A percentile compares a stretch with the other conserved stretches of the same genome.
Conservation (phyloP, 306 rosid species). For the Alnus glutinosa region DNA sequence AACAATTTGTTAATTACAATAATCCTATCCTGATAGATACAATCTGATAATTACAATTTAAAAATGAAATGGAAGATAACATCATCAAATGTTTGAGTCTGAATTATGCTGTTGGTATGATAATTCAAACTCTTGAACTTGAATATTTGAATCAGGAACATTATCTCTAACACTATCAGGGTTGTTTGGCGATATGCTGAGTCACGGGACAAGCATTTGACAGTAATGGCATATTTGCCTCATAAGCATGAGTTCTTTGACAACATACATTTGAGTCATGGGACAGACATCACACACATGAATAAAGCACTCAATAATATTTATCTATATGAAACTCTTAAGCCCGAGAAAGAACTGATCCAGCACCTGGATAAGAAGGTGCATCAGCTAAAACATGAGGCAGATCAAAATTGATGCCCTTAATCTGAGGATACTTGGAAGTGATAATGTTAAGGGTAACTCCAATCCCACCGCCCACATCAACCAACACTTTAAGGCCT, state of each 20-base stretch:
- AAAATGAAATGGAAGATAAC: too few relatives aligned
- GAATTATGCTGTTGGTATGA: too few relatives aligned
- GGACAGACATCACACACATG: not conserved
- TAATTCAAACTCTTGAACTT: too few relatives aligned
- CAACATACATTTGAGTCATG: not conserved
- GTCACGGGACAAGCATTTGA: constrained; percentile 2
- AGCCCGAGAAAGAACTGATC: not conserved
- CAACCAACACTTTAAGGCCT: constrained; percentile 23
- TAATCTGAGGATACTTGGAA: constrained; percentile 9
- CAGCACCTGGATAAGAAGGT: constrained; percentile 25
- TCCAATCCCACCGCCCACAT: constrained; percentile 31
- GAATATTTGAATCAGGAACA: too few relatives aligned
- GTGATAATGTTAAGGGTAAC: constrained; percentile 27
- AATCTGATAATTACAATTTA: too few relatives aligned
- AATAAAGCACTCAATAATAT: not conserved
- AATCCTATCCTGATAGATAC: too few relatives aligned
- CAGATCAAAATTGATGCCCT: constrained; percentile 26
- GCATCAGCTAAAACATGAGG: constrained; percentile 18
- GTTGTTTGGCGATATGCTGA: not conserved
- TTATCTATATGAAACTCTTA: not conserved
- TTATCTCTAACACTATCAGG: not conserved
- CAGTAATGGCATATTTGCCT: not conserved
- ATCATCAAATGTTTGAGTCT: too few relatives aligned
- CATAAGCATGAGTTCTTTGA: not conserved
- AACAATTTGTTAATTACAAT: too few relatives aligned